Conservation (phyloP, 2,329 filamentous ascomycete genomes). For the Beauveria varroae region DNA sequence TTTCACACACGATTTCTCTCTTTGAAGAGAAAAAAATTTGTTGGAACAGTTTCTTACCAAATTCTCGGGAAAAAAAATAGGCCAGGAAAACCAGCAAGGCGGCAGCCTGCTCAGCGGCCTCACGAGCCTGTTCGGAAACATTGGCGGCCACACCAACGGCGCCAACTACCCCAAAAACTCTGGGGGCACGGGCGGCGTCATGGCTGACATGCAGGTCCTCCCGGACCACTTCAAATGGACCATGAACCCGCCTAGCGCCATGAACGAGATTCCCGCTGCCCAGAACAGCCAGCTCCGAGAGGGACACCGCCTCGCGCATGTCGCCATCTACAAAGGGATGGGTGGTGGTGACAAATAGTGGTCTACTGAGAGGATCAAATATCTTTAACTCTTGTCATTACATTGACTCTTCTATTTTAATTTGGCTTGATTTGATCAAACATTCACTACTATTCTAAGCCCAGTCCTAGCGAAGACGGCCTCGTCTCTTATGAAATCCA, state of each 20-base stretch:
- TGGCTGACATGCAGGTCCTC: neutral
- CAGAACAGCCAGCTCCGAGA: slow-evolving; percentile 8
- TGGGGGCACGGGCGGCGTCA: neutral
- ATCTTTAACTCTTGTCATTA: neutral
- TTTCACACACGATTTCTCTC: neutral
- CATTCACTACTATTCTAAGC: too few relatives aligned
- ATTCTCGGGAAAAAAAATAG: neutral
- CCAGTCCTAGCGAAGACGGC: too few relatives aligned
- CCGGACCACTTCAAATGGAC: slow-evolving; percentile 5
- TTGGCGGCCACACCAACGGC: slow-evolving; percentile 4
- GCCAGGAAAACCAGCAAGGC: neutral
- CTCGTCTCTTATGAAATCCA: too few relatives aligned
- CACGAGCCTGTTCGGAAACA: slow-evolving; percentile 3
- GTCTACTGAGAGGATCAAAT: neutral
- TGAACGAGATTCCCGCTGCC: neutral
- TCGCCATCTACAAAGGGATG: neutral
- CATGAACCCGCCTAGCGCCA: neutral
- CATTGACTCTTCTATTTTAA: too few relatives aligned
- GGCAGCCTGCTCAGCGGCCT: neutral
- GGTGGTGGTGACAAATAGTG: neutral
- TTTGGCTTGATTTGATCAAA: too few relatives aligned
- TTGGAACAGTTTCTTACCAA: neutral
- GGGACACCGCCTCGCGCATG: slow-evolving; percentile 6
- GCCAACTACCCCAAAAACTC: neutral
- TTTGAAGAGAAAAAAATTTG: neutral